A percentile compares a stretch with the other conserved stretches of the same genome.
Conservation (phyloP, 2,329 filamentous ascomycete genomes). For the Stachybotrys echinatus region DNA sequence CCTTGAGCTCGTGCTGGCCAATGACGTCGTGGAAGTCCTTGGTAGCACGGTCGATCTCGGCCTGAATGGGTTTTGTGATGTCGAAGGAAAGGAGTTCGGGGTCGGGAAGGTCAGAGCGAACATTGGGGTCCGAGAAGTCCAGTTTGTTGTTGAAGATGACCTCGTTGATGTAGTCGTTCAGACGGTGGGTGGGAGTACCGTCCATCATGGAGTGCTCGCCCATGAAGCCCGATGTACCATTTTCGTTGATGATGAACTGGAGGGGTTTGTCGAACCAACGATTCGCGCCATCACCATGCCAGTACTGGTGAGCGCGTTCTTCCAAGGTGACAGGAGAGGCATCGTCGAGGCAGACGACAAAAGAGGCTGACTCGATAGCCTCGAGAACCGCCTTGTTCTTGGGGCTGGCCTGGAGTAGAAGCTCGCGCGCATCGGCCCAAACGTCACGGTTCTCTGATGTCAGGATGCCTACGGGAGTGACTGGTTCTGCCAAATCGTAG, state of each 20-base stretch:
- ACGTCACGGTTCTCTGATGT: slow-evolving; percentile 91
- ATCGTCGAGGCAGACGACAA: slow-evolving; percentile 90
- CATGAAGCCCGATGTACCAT: slow-evolving; percentile 95
- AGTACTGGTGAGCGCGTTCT: slow-evolving; percentile 93
- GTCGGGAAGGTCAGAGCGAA: slow-evolving; percentile 81
- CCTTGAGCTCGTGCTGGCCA: slow-evolving; percentile 79
- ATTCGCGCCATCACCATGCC: slow-evolving; percentile 95
- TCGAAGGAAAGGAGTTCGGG: slow-evolving; percentile 74
- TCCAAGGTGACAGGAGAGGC: slow-evolving; percentile 87
- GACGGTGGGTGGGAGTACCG: slow-evolving; percentile 90
- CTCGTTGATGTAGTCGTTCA: slow-evolving; percentile 92
- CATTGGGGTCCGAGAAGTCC: slow-evolving; percentile 71
- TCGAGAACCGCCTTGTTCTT: slow-evolving; percentile 74
- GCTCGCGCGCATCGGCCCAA: slow-evolving; percentile 78
- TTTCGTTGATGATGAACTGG: slow-evolving; percentile 97
- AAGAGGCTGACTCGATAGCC: slow-evolving; percentile 82
- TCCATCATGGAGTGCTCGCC: slow-evolving; percentile 99
- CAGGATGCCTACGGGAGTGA: slow-evolving; percentile 73
- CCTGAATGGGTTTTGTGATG: slow-evolving; percentile 65
- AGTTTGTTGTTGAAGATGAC: slow-evolving; percentile 93
- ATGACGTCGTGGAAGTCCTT: slow-evolving; percentile 79
- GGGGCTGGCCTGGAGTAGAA: slow-evolving; percentile 70
- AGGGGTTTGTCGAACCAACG: slow-evolving; percentile 98
- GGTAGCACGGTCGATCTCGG: slow-evolving; percentile 73
- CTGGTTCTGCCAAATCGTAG: slow-evolving; percentile 69